phyloP scores from a whole-genome alignment of 2,329 filamentous ascomycete genomes.

The Cordyceps sp. region DNA sequence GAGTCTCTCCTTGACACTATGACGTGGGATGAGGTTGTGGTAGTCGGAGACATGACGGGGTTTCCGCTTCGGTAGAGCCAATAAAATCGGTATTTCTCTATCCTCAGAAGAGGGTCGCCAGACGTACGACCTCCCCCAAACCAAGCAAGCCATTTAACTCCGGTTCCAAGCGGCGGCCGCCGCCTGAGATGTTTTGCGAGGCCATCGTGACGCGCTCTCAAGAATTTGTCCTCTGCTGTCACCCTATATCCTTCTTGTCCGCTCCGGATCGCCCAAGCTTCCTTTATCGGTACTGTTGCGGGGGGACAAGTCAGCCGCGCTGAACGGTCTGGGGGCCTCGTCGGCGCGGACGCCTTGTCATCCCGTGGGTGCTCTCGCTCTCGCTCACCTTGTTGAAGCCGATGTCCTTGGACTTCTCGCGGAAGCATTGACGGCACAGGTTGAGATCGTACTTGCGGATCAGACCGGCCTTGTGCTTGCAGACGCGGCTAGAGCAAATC shows the following conservation, averaged over 20 bases:
- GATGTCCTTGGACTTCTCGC: conserved; percentile 57
- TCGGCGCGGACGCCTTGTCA: too few species aligned
- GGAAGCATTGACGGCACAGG: conserved; percentile 68
- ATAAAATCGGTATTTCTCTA: conserved; percentile 26
- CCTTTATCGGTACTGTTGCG: conserved; percentile 20
- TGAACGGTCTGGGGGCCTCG: too few species aligned
- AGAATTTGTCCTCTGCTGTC: conserved; percentile 7
- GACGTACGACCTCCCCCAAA: conserved; percentile 24
- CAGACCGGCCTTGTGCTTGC: conserved; percentile 93
- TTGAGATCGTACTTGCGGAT: conserved; percentile 99
- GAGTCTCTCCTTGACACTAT: too few species aligned
- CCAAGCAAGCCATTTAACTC: conserved; percentile 28
- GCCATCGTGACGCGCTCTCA: conserved; percentile 10
- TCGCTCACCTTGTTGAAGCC: conserved; percentile 52
- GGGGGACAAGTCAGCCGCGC: conserved; percentile 6
- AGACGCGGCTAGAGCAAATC: conserved; percentile 37
- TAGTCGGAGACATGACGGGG: too few species aligned
- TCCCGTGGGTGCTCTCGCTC: background rate
- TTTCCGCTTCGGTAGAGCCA: too few species aligned
- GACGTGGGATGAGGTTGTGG: too few species aligned
- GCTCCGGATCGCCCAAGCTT: background rate
- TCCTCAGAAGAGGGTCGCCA: conserved; percentile 24
- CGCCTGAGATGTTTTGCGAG: conserved; percentile 20
- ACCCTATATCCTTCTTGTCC: background rate
- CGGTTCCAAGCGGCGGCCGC: conserved; percentile 27